Conservation (phyloP, 139 green algal species). For the Desmodesmus armatus region DNA sequence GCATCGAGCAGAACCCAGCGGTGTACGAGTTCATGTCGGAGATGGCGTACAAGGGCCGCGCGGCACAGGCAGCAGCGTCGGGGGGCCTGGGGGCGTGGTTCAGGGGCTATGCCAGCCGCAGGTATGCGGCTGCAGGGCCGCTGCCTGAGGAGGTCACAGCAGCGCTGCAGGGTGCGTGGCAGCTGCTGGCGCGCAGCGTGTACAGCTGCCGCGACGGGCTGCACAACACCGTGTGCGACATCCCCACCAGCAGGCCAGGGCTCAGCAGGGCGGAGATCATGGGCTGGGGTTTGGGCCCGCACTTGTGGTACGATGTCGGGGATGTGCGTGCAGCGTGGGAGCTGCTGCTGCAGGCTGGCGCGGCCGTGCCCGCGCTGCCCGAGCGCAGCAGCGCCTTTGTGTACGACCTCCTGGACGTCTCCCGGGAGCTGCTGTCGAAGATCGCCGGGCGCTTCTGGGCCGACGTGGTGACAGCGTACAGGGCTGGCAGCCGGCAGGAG, state of each 20-base stretch:
- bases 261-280: slow-evolving; percentile 43
- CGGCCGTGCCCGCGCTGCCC: not conserved
- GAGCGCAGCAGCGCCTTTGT: slow-evolving; percentile 37
- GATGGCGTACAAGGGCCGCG: slow-evolving; percentile 47
- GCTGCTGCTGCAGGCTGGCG: slow-evolving; percentile 40
- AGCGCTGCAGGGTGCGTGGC: slow-evolving; percentile 37
- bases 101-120: slow-evolving; percentile 22
- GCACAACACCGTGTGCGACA: slow-evolving; percentile 52
- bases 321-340: slow-evolving; percentile 46
- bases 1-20: slow-evolving; percentile 62
- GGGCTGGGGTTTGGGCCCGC: slow-evolving; percentile 52
- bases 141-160: not conserved
- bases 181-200: slow-evolving; percentile 42
- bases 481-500: slow-evolving; percentile 2
- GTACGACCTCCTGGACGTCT: slow-evolving; percentile 62
- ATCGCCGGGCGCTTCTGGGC: slow-evolving; percentile 42
- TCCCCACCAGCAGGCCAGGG: slow-evolving; percentile 53
- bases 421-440: slow-evolving; percentile 53
- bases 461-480: slow-evolving; percentile 35
- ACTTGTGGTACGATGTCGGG: slow-evolving; percentile 56
- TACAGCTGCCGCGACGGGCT: slow-evolving; percentile 49
- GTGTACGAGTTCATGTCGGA: slow-evolving; percentile 62
- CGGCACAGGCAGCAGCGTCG: not conserved
- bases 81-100: slow-evolving; percentile 32
- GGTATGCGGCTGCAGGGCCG: slow-evolving; percentile 33